These are phyloP conservation scores for Lizanozyma gosingica DNA, from an alignment of 1,139 yeast species.

Conservation along the genomic window DNA sequence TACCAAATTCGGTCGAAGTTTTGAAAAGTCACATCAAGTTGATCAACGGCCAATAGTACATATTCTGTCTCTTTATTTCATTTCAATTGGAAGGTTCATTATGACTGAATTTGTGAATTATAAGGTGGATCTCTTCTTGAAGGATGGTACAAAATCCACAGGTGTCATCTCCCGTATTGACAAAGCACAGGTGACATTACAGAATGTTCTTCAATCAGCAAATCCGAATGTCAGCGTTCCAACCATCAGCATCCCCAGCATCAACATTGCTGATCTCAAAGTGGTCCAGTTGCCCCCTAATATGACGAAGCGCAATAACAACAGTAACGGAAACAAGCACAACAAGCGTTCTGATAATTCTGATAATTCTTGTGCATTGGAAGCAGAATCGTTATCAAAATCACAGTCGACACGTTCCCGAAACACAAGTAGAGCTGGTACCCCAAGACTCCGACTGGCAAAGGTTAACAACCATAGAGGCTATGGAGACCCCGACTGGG, in stretches of 20 bases:
- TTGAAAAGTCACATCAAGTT: too few species aligned
- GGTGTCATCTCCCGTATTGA: conserved; percentile 42
- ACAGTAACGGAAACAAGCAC: conserved; percentile 9
- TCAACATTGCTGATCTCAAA: conserved; percentile 37
- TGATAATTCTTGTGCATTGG: conserved; percentile 6
- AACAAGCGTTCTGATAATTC: conserved; percentile 7
- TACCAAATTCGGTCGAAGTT: too few species aligned
- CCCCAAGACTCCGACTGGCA: conserved; percentile 10
- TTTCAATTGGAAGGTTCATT: not conserved
- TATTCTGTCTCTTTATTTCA: not conserved
- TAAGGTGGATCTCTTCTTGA: conserved; percentile 41
- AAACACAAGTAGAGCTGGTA: conserved; percentile 6
- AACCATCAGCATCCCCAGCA: conserved; percentile 20
- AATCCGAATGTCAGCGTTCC: conserved; percentile 12
- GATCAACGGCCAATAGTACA: too few species aligned
- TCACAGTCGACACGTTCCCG: not conserved
- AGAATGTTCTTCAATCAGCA: conserved; percentile 20
- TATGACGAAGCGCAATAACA: conserved; percentile 14
- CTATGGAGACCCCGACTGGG: conserved; percentile 37
- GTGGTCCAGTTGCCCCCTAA: conserved; percentile 41
- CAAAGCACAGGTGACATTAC: conserved; percentile 28
- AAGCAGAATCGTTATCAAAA: conserved; percentile 2
- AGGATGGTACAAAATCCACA: conserved; percentile 32
- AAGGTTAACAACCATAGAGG: conserved; percentile 5
- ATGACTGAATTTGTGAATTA: conserved; percentile 38